phyloP scores from a whole-genome alignment of 2,329 filamentous ascomycete genomes.

The Onygenales sp. region DNA sequence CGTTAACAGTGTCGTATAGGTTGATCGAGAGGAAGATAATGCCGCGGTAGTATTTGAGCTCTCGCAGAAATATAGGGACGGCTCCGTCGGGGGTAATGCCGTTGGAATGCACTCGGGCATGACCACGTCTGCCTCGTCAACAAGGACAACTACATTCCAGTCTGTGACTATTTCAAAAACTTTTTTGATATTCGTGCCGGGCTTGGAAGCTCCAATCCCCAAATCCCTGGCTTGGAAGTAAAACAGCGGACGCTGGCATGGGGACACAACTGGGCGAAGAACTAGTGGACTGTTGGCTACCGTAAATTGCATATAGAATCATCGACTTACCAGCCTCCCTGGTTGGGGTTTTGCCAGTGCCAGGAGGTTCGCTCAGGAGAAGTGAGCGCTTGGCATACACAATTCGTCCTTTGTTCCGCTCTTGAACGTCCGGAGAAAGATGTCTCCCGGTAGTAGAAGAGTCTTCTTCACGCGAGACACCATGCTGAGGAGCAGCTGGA shows the following conservation, averaged over 20 bases:
- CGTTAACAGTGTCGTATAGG: constrained; percentile 22
- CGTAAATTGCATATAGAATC: no score
- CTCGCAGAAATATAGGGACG: constrained; percentile 13
- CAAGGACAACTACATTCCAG: constrained; percentile 17
- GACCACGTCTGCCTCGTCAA: constrained; percentile 33
- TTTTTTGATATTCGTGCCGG: constrained; percentile 14
- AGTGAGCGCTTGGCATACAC: no score
- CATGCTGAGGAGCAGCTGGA: background rate
- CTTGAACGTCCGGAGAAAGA: constrained; percentile 18
- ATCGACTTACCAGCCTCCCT: no score
- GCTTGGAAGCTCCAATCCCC: constrained; percentile 10
- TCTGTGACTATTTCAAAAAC: constrained; percentile 19
- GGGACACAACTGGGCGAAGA: no score
- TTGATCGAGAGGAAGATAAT: constrained; percentile 25
- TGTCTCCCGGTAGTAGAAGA: background rate
- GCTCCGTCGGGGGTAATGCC: constrained; percentile 13
- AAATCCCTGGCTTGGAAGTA: constrained; percentile 12
- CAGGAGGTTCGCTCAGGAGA: no score
- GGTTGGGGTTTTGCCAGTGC: no score
- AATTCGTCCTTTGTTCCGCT: constrained; percentile 29
- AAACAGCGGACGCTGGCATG: constrained; percentile 4
- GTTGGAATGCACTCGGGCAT: constrained; percentile 11
- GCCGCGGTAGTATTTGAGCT: constrained; percentile 19
- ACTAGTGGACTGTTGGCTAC: no score
- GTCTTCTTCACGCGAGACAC: background rate